Conservation (phyloP, 2,329 filamentous ascomycete genomes). For the Colletotrichum musicola region DNA sequence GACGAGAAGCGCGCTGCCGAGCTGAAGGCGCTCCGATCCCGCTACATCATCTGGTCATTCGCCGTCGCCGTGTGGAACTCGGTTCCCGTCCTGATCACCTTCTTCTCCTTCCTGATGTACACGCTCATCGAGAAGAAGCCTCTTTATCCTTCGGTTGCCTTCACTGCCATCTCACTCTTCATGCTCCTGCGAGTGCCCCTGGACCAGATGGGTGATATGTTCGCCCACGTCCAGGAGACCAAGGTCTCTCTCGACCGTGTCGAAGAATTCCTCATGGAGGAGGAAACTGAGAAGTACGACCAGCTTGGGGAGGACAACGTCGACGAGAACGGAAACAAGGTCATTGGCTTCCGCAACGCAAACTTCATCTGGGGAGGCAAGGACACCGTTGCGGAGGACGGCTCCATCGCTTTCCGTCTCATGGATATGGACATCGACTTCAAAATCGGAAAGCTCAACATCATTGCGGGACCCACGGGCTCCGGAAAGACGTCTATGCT, state of each 20-base stretch:
- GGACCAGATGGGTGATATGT: conserved; percentile 98
- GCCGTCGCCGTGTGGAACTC: conserved; percentile 98
- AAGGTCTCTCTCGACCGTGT: conserved; percentile 98
- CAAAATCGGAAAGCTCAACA: conserved; percentile 86
- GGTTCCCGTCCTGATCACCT: conserved; percentile 93
- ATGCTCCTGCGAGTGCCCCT: conserved; percentile 92
- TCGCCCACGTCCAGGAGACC: conserved; percentile 96
- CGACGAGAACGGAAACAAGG: conserved; percentile 75
- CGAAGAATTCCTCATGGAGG: conserved; percentile 91
- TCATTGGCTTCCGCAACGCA: conserved; percentile 87
- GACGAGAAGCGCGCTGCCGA: conserved; percentile 89
- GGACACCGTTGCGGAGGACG: conserved; percentile 70
- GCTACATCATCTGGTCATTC: conserved; percentile 91
- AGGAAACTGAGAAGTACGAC: conserved; percentile 94
- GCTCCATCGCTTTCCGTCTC: conserved; percentile 82
- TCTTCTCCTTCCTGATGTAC: conserved; percentile 95
- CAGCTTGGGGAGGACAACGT: conserved; percentile 81
- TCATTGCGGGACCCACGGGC: conserved; percentile 92
- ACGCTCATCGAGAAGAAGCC: conserved; percentile 91
- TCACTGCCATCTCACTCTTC: conserved; percentile 96
- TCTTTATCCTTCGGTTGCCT: conserved; percentile 91
- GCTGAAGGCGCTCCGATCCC: conserved; percentile 80
- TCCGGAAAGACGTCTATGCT: conserved; percentile 95
- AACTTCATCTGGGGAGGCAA: conserved; percentile 91
- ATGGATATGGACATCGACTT: conserved; percentile 89